Conservation (phyloP, 2,329 filamentous ascomycete species). For the Venturia nashicola region DNA sequence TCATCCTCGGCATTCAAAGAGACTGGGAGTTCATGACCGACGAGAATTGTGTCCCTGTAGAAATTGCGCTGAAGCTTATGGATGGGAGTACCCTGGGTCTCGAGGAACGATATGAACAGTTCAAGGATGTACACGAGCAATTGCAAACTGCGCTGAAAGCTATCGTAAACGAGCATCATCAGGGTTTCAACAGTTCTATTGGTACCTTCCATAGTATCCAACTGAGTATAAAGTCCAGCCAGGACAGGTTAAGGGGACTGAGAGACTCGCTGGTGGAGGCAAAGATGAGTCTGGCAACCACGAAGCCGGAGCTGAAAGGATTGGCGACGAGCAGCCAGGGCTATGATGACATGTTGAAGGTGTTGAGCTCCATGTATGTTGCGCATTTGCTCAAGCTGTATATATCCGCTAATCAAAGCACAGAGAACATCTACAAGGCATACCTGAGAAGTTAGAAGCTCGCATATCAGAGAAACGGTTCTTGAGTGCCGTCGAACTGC, state of each 20-base stretch:
- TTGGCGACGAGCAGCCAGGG: constrained; percentile 77
- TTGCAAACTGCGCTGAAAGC: constrained; percentile 87
- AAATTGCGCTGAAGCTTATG: constrained; percentile 87
- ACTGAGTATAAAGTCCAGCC: constrained; percentile 77
- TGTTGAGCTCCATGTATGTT: constrained; percentile 57
- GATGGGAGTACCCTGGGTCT: constrained; percentile 88
- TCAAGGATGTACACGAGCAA: constrained; percentile 70
- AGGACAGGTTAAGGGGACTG: constrained; percentile 69
- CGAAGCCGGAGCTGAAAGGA: constrained; percentile 83
- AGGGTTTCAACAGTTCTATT: constrained; percentile 98
- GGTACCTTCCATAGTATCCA: constrained; percentile 99
- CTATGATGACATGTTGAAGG: constrained; percentile 81
- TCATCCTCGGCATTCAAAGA: constrained; percentile 70
- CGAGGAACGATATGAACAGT: constrained; percentile 76
- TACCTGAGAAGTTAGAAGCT: constrained; percentile 87
- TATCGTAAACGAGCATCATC: constrained; percentile 97
- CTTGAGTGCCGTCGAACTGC: constrained; percentile 77
- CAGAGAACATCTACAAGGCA: constrained; percentile 68
- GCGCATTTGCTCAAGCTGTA: background rate
- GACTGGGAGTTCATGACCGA: constrained; percentile 91
- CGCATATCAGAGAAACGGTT: constrained; percentile 95
- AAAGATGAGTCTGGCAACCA: constrained; percentile 69
- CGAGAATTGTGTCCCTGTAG: constrained; percentile 80
- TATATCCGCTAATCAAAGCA: constrained; percentile 9
- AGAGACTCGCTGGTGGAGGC: constrained; percentile 74